Evolutionary conservation across 495 filamentous ascomycete genomes (phyloP).

Genomic region (Wilcoxina mikolae): DNA sequence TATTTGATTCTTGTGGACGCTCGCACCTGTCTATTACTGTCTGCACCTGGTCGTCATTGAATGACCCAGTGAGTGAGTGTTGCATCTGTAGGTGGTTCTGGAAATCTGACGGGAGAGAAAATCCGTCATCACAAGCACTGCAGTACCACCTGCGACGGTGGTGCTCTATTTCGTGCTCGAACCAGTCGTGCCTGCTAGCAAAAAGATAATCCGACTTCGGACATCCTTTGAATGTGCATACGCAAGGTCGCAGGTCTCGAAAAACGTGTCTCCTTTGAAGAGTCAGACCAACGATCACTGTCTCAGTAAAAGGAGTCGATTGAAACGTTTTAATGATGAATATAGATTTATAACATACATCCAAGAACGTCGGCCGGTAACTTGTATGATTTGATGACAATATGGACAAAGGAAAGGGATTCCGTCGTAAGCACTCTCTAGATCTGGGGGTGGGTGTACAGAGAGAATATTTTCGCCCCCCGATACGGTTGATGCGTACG

Average conservation of each 20-base stretch:
- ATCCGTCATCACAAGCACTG: slow-evolving; percentile 5
- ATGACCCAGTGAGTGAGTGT: slow-evolving; percentile 2
- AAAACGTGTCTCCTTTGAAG: slow-evolving; percentile 22
- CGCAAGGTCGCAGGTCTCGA: slow-evolving; percentile 21
- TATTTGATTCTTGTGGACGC: slow-evolving; percentile 7
- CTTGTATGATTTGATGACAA: too few relatives aligned
- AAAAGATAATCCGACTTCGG: slow-evolving; percentile 10
- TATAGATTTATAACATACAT: too few relatives aligned
- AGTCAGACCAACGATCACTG: too few relatives aligned
- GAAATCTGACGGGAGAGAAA: slow-evolving; percentile 4
- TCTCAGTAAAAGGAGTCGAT: too few relatives aligned
- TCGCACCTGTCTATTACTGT: slow-evolving; percentile 12
- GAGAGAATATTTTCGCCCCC: too few relatives aligned
- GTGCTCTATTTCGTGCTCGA: slow-evolving; percentile 16
- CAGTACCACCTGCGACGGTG: slow-evolving; percentile 24
- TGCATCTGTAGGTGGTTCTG: slow-evolving; percentile 5
- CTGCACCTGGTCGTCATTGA: slow-evolving; percentile 2
- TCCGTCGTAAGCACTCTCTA: too few relatives aligned
- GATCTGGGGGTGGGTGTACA: too few relatives aligned
- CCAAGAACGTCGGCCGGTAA: too few relatives aligned
- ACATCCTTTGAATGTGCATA: slow-evolving; percentile 23
- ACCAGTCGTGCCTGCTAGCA: slow-evolving; percentile 20
- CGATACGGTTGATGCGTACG: too few relatives aligned
- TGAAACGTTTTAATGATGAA: too few relatives aligned
- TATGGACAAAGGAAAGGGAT: too few relatives aligned